phyloP scores from a whole-genome alignment of 306 rosid species.

The Prunus mume region DNA sequence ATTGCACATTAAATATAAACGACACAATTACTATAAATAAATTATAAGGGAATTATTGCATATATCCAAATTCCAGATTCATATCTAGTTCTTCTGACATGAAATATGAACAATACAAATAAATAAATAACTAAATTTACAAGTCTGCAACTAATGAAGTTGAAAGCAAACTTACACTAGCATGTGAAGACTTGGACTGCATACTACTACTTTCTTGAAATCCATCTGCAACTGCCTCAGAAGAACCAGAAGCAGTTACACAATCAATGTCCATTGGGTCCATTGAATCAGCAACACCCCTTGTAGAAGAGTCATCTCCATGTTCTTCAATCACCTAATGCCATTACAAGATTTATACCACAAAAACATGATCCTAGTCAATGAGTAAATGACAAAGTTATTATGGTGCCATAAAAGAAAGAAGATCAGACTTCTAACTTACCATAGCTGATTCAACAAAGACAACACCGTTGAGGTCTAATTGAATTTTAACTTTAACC shows the following conservation, averaged over 20 bases:
- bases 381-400: constrained; percentile 17
- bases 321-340: constrained; percentile 68
- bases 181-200: constrained; percentile 44
- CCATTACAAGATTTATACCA: constrained; percentile 26
- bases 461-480: constrained; percentile 85
- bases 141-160: constrained; percentile 2
- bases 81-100: not conserved
- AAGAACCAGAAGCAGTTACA: constrained; percentile 30
- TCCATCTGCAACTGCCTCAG: constrained; percentile 57
- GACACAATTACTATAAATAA: not conserved
- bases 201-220: constrained; percentile 36
- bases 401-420: constrained; percentile 13
- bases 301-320: constrained; percentile 37
- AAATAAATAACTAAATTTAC: not conserved
- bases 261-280: constrained; percentile 64
- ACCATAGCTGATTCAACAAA: constrained; percentile 74
- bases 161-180: constrained; percentile 45
- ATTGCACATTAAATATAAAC: not conserved
- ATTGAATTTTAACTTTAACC: constrained; percentile 70
- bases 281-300: constrained; percentile 31
- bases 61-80: not conserved
- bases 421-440: constrained; percentile 36
- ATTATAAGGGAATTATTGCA: not conserved
- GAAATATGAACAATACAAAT: not conserved
- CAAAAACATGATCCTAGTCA: constrained; percentile 9